Evolutionary conservation across 2,329 filamentous ascomycete genomes (phyloP).

Genomic region (Alternaria longipes): DNA sequence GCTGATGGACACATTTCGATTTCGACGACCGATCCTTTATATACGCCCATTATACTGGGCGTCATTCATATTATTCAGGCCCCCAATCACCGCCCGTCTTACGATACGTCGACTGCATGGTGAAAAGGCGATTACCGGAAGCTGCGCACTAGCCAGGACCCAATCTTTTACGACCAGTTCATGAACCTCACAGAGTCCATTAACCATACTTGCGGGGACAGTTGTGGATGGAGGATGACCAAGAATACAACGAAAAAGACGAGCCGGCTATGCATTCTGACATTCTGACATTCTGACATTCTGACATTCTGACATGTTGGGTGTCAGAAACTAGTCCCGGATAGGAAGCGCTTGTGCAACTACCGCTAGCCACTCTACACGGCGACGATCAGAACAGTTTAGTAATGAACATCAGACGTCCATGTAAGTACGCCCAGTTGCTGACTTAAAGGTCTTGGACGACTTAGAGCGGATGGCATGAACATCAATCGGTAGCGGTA

Average conservation of each 20-base stretch:
- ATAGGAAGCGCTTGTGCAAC: neutral
- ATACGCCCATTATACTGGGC: neutral
- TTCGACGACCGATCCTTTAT: neutral
- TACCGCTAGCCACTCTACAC: neutral
- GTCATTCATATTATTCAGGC: neutral
- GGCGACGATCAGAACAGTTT: neutral
- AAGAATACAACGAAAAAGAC: neutral
- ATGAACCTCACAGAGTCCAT: neutral
- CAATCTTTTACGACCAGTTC: neutral
- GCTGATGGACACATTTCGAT: neutral
- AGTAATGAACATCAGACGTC: neutral
- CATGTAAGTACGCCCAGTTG: neutral
- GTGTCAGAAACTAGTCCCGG: neutral
- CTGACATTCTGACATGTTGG: neutral
- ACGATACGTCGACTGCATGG: neutral
- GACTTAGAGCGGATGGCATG: neutral
- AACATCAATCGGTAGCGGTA: neutral
- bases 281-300: slow-evolving; percentile 4
- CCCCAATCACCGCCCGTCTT: neutral
- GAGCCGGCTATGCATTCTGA: neutral
- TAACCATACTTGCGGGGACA: neutral
- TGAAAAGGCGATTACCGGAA: neutral
- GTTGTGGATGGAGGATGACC: neutral
- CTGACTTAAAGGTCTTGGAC: neutral
- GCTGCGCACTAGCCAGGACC: neutral